Percentiles rank a stretch among this genome's conserved stretches.
phyloP scores from a whole-genome alignment of 257 asterid species.

The Solanum rostratum region DNA sequence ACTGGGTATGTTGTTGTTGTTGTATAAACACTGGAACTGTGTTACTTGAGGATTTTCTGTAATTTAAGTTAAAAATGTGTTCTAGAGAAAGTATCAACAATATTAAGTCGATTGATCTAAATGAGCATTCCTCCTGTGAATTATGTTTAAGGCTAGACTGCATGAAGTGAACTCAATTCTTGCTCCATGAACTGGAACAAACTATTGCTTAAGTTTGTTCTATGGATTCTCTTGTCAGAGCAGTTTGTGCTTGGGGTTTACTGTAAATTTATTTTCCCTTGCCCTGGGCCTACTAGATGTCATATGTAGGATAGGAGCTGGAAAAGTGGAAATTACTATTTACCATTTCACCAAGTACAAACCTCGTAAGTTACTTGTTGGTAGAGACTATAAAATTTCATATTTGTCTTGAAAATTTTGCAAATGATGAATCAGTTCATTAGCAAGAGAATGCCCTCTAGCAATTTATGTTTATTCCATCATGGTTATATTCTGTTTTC shows the following conservation, averaged over 20 bases:
- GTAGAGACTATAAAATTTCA: not conserved
- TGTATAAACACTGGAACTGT: not conserved
- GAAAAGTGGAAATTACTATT: not conserved
- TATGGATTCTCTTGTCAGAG: not conserved
- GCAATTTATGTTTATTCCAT: not conserved
- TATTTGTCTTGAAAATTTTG: not conserved
- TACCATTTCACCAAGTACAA: not conserved
- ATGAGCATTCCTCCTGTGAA: not conserved
- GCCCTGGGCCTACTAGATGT: not conserved
- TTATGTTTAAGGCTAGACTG: not conserved
- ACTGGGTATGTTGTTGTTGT: too few relatives aligned
- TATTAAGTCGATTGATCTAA: not conserved
- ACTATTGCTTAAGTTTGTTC: not conserved
- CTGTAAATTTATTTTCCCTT: not conserved
- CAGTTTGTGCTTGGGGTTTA: not conserved
- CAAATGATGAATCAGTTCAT: not conserved
- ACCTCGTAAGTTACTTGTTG: not conserved
- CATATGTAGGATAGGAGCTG: not conserved
- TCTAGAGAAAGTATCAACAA: not conserved
- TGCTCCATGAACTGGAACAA: not conserved
- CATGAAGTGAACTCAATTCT: not conserved
- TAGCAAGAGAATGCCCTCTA: not conserved
- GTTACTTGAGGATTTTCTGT: not conserved
- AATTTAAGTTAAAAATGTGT: not conserved
- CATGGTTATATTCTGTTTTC: slow-evolving; percentile 1